Base-by-base conservation (phyloP, 1,139 yeast species). In the Suhomyces choctaworum region DNA sequence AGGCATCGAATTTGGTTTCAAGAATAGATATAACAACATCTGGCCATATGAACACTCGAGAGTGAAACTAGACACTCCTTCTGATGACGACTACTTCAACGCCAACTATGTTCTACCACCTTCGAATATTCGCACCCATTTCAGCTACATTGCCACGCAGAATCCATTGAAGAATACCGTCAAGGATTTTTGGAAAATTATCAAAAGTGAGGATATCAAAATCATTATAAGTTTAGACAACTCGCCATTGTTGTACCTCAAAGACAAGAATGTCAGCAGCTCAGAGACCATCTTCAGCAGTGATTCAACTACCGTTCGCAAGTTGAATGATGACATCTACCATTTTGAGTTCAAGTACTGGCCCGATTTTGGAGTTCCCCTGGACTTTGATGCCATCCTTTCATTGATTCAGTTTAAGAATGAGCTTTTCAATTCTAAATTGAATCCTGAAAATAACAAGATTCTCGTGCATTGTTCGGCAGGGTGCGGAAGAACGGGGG, bases 331-430 rank as follows among this genome's bases (percentile, higher is more conserved):
- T 34, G 38, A 38, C 7, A 72, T 87, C 4, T 69, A 70, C 38
- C 96, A 87, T 48, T 59, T 88, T 25, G 92, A 86, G 43, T 83
- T 77, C 56, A 70, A 74, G 7, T 70, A 73, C 24, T 88, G 96
- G 96, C 85, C 95, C 1, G 96, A 87, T 60, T 76, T 84, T 39
- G 92, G 92, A 7, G 73, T 80, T 1, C 85, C 90, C 1, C 67
- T 70, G 7, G 62, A 72, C 44, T 70, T 76, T 16, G 57, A 62
- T 2, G 78, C 79, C 25, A 59, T 86, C 15, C 47, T 84, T 11
- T 66, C 72, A 3, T 61, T 85, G 32, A 72, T 80, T 27, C 51
- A 64, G 2, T 56, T 73, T 32, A 84, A 83, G 50, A 66, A 73
- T 41, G 41, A 57, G 15, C 47, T 76, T 22, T 46, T 56, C 29